Percentiles rank a stretch among this genome's conserved stretches.
These are phyloP conservation scores for Gaeumannomyces sp. DNA, from an alignment of 2,329 filamentous ascomycete species.

Conservation along the genomic window DNA sequence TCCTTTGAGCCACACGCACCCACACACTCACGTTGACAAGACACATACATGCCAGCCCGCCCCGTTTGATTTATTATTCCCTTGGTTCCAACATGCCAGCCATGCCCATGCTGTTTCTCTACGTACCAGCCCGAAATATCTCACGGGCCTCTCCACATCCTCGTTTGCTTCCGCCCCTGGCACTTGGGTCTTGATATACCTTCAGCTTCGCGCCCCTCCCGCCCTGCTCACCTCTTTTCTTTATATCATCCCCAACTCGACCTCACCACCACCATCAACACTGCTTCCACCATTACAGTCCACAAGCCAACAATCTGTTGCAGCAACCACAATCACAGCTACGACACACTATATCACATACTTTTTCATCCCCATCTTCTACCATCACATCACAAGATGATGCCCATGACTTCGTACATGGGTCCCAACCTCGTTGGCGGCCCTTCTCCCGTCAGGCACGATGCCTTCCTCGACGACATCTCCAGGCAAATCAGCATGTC, in stretches of 20 bases:
- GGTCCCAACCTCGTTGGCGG: conserved; percentile 23
- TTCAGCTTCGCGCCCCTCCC: conserved; percentile 10
- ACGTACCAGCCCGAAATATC: conserved; percentile 6
- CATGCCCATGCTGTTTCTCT: conserved; percentile 10
- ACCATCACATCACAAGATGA: conserved; percentile 12
- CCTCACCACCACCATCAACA: not conserved
- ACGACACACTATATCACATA: not conserved
- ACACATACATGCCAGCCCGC: conserved; percentile 26
- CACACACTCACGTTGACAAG: conserved; percentile 18
- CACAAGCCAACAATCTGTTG: not conserved
- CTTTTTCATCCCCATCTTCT: not conserved
- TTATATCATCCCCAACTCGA: conserved; percentile 8
- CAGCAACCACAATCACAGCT: not conserved
- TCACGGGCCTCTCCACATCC: conserved; percentile 17
- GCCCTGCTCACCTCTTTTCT: conserved; percentile 13
- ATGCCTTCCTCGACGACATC: conserved; percentile 44
- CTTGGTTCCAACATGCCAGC: conserved; percentile 24
- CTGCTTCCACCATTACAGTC: not conserved
- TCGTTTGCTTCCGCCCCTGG: conserved; percentile 16
- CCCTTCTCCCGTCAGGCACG: conserved; percentile 28
- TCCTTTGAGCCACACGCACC: conserved; percentile 23
- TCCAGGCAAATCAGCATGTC: conserved; percentile 41
- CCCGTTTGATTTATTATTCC: conserved; percentile 24
- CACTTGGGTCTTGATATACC: conserved; percentile 11
- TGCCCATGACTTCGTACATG: conserved; percentile 14